Evolutionary conservation across 306 rosid genomes (phyloP), one percentile per base, ranked within the genome.

Genomic region (Trifolium fragiferum): DNA sequence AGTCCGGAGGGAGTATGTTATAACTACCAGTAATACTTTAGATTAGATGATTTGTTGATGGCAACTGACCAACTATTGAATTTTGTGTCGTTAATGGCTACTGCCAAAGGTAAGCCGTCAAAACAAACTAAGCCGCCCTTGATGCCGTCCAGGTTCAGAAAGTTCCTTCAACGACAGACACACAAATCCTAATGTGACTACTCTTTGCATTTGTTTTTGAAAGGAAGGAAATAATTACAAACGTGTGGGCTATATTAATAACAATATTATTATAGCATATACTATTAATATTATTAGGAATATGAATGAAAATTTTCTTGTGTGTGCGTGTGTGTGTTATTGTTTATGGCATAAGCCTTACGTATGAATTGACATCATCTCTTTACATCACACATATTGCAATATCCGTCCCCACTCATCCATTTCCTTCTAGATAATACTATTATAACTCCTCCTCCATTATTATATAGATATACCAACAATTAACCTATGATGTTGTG

Each of bases 361-460:
- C 66, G 66, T 60, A 15, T 60, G 66, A 60, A 60, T 60, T 60
- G 66, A 60, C 66, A 60, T 60, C 66, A 60, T 60, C 7, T 1
- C 41, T 60, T 57, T 57, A 11, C n/a, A 49, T 15, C 13, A 51
- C 59, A 51, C 12, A 43, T 18, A 10, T 30, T 60, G 66, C 12
- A 30, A 27, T 18, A 60, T 60, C 66, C 12, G 20, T 32, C 66
- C 66, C 66, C 20, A 60, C 66, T 14, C 66, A 30, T 60, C 20
- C 6, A 10, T 60, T 30, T 60, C 43, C 66, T 60, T 60, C 66
- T 60, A 60, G 66, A 58, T 58, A 58, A 57, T 8, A 57, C 25
- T 57, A 6, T 23, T 5, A 13, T 11, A 2, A 1, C 33, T 13
- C 14, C 64, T 7, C 18, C 37, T 60, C 18, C 41, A 60, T 30